Evolutionary conservation across 1,284 basidiomycete species (phyloP), one percentile per base, ranked within the genome.

Genomic region (Bjerkandera adusta): DNA sequence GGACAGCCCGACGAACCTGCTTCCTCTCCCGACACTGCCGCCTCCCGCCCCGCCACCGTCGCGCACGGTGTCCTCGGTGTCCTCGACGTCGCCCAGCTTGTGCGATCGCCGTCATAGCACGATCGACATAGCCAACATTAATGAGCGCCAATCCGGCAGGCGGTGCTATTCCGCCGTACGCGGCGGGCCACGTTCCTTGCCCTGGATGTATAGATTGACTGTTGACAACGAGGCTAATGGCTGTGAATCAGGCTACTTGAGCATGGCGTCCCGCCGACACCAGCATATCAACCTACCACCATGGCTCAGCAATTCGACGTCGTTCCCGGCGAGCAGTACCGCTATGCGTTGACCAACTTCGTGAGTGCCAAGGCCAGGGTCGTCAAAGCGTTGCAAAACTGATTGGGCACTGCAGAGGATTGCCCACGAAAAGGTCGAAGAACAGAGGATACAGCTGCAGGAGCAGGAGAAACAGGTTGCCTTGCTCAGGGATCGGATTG

Each of bases 351-450:
- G 56, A 80, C 82, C 25, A 89, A 90, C 64, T 90, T 90, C 58
- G 86, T 86, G 56, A 55, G 84, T 71, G 43, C 16, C 36, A 8
- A 22, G 36, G 12, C 21, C n/a, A 13, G 7, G 18, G 29, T 11
- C 29, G 24, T 10, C 15, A 22, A 13, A 27, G 12, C 26, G n/a
- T 13, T 16, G 5, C 7, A n/a, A n/a, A 22, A 26, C 18, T 43
- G 12, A 36, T 27, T 25, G 12, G 18, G 18, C 21, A 21, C 20
- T 39, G 18, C 62, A 89, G 86, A 77, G 86, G 47, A 84, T 91
- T 62, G 89, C 89, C 16, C 89, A 91, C 69, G 82, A 90, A 64
- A 88, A 87, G 63, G 89, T 91, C 53, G 89, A 91, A 58, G 79
- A 86, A 56, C 88, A 91, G 59, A 72, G 89, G 5, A 57, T 61